Evolutionary conservation across 768 basidiomycete species (phyloP).

Genomic region (Suillus weaverae): DNA sequence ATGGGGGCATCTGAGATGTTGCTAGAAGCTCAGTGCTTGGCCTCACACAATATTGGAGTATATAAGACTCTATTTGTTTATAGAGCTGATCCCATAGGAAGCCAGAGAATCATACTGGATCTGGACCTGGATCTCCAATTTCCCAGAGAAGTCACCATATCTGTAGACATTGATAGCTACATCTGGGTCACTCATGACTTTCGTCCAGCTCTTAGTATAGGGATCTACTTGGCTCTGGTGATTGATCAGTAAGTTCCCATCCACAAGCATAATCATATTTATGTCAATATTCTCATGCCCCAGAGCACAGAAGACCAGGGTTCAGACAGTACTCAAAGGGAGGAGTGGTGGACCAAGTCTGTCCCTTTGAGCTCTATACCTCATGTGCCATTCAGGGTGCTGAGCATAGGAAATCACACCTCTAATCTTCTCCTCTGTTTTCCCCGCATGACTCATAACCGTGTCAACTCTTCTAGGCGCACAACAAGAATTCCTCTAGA

Average conservation of each 20-base stretch:
- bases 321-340: not conserved
- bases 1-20: slow-evolving; percentile 4
- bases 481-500: slow-evolving; percentile 10
- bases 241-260: not conserved
- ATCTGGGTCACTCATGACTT: slow-evolving; percentile 16
- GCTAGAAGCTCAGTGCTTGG: slow-evolving; percentile 4
- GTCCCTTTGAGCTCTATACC: slow-evolving; percentile 12
- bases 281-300: slow-evolving; percentile 13
- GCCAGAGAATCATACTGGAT: slow-evolving; percentile 11
- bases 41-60: not conserved
- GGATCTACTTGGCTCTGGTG: too few species aligned
- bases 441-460: slow-evolving; percentile 12
- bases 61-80: slow-evolving; percentile 6
- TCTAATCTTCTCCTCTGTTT: slow-evolving; percentile 12
- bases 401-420: not conserved
- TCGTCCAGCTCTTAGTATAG: not conserved
- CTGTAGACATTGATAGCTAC: slow-evolving; percentile 18
- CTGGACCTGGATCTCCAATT: not conserved
- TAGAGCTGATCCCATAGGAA: not conserved
- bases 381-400: slow-evolving; percentile 6
- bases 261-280: slow-evolving; percentile 18
- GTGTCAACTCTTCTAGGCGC: not conserved
- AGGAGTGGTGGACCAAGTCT: slow-evolving; percentile 13
- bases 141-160: not conserved
- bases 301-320: slow-evolving; percentile 5